Base-by-base conservation (phyloP, 2,329 filamentous ascomycete genomes). In the Penicillium sp. region DNA sequence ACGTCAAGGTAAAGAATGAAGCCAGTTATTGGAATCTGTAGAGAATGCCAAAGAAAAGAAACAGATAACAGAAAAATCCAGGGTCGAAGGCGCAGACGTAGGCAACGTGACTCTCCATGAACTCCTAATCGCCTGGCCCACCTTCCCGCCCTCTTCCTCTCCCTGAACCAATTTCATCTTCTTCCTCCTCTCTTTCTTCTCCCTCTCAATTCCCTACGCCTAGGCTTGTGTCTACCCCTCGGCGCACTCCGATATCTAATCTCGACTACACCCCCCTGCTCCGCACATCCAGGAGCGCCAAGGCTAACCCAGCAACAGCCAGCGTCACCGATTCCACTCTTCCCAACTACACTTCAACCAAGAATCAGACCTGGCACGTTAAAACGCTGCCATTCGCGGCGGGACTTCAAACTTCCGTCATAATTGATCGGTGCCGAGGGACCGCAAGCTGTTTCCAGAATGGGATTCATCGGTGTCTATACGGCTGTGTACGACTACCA, bases 401-500 rank as follows among this genome's bases (percentile, higher is more conserved):
- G 42, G 44, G 40, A 14, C 35, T 41, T 43, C 3, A 23, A 23
- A 23, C 5, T 23, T 23, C 5, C 23, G 23, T 35, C 26, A n/a
- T 34, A 23, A 50, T 34, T 47, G 34, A 39, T 43, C 36, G 47
- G 14, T 29, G 18, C 39, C 30, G 46, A 44, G 18, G n/a, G 32
- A 43, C 27, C 39, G 19, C 47, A 32, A 40, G 27, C 45, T 45
- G 41, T 38, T 39, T 51, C 51, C 61, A 71, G 56, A 51, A 97
- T 97, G 92, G 91, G 89, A 62, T 97, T 97, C 79, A 77, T 96
- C 68, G 92, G 91, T 66, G 86, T 97, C 63, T 96, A 90, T 79
- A 89, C 85, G 71, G 93, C 92, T 68, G 70, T 96, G 68, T 97
- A 96, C 80, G 91, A 96, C 78, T 97, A 97, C 79, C 81, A 82